These are phyloP conservation scores for Eremothecium cymbalariae DNA, from an alignment of 1,139 yeast species.

Conservation along the genomic window DNA sequence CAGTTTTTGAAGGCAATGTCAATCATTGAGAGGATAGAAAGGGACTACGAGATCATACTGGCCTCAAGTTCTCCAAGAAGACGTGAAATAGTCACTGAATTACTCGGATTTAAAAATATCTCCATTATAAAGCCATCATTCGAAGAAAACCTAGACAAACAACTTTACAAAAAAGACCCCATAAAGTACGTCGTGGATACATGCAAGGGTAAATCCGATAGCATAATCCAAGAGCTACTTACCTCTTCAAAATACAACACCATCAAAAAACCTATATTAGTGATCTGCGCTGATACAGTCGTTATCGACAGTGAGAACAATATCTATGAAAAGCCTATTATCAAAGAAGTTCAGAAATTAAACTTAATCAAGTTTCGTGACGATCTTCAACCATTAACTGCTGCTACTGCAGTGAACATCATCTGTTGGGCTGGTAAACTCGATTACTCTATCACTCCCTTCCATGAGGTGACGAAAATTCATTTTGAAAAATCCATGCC, in stretches of 20 bases:
- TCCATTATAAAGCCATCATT: conserved; percentile 38
- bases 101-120: conserved; percentile 52
- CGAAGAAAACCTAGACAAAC: conserved; percentile 65
- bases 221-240: conserved; percentile 44
- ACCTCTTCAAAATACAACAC: conserved; percentile 8
- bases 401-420: conserved; percentile 57
- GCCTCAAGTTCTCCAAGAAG: conserved; percentile 87
- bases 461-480: conserved; percentile 41
- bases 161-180: conserved; percentile 28
- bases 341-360: conserved; percentile 42
- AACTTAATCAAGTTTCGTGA: conserved; percentile 42
- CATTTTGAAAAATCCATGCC: conserved; percentile 41
- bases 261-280: conserved; percentile 17
- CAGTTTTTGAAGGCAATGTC: no score
- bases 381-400: conserved; percentile 40
- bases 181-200: conserved; percentile 59
- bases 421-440: conserved; percentile 15
- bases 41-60: conserved; percentile 40
- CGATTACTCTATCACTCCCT: conserved; percentile 21
- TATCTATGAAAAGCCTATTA: conserved; percentile 71
- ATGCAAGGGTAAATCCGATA: conserved; percentile 53
- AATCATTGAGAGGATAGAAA: conserved; percentile 29
- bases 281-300: conserved; percentile 77
- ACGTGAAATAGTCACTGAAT: conserved; percentile 52
- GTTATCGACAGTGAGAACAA: conserved; percentile 54